Evolutionary conservation across 768 basidiomycete species (phyloP).

Genomic region (Phanerochaete carnosa): DNA sequence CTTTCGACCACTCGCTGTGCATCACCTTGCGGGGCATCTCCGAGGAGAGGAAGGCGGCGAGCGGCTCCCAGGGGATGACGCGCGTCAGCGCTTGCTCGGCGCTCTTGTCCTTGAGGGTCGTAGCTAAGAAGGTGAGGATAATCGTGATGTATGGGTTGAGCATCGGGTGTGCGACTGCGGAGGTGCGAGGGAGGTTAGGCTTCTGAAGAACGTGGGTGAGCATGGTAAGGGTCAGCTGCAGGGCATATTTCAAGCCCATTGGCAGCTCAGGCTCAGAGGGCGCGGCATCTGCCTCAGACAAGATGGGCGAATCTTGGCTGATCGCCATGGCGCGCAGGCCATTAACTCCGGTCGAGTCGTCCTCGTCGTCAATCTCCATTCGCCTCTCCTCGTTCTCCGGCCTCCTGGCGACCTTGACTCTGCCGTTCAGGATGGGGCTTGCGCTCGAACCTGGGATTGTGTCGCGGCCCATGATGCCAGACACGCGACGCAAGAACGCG

Average conservation of each 20-base stretch:
- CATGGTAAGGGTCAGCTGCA: slow-evolving; percentile 77
- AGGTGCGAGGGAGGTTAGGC: slow-evolving; percentile 56
- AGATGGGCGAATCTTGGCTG: slow-evolving; percentile 30
- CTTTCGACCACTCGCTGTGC: slow-evolving; percentile 28
- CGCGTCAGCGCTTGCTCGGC: slow-evolving; percentile 67
- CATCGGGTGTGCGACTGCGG: slow-evolving; percentile 45
- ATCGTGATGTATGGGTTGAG: slow-evolving; percentile 87
- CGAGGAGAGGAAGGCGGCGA: slow-evolving; percentile 63
- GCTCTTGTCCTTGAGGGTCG: slow-evolving; percentile 61
- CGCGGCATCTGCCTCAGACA: slow-evolving; percentile 23
- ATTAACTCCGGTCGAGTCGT: slow-evolving; percentile 22
- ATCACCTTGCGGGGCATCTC: slow-evolving; percentile 53
- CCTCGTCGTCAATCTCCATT: slow-evolving; percentile 64
- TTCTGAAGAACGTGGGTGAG: slow-evolving; percentile 67
- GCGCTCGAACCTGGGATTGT: slow-evolving; percentile 31
- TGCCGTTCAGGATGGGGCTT: slow-evolving; percentile 44
- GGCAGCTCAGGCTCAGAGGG: slow-evolving; percentile 47
- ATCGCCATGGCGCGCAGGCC: slow-evolving; percentile 20
- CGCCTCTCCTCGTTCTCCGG: slow-evolving; percentile 42
- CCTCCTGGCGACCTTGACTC: slow-evolving; percentile 34
- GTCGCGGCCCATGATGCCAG: slow-evolving; percentile 39
- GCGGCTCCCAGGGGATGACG: slow-evolving; percentile 78
- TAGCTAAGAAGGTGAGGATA: slow-evolving; percentile 85
- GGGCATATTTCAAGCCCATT: slow-evolving; percentile 64
- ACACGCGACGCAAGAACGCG: slow-evolving; percentile 64